A percentile compares a stretch with the other conserved stretches of the same genome.
phyloP scores from a whole-genome alignment of 306 rosid genomes.

The Medicago lupulina region DNA sequence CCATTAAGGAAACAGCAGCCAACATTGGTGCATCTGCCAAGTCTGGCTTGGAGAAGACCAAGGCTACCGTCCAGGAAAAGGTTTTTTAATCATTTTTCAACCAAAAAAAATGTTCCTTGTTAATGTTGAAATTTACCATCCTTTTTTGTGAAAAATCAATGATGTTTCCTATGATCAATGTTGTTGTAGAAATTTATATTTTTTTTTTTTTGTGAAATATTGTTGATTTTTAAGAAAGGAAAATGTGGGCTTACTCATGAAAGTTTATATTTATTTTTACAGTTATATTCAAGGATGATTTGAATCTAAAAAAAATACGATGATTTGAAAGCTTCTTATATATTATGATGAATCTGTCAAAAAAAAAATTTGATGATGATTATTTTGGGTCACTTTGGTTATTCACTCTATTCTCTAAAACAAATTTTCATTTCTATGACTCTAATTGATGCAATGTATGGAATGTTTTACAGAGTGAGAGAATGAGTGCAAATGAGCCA shows the following conservation, averaged over 20 bases:
- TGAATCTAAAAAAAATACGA: no score
- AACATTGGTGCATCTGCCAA: constrained; percentile 78
- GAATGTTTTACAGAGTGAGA: constrained; percentile 50
- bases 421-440: no score
- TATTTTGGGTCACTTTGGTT: background rate
- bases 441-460: background rate
- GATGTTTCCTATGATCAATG: background rate
- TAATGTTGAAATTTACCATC: background rate
- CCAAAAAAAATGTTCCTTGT: no score
- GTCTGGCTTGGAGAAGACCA: constrained; percentile 80
- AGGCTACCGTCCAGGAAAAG: constrained; percentile 78
- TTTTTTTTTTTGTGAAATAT: background rate
- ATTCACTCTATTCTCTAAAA: no score
- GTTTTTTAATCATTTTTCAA: background rate
- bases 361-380: no score
- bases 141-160: no score
- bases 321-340: background rate
- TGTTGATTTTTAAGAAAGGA: background rate
- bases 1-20: constrained; percentile 65
- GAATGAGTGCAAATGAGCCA: constrained; percentile 53
- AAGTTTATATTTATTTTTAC: background rate
- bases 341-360: no score
- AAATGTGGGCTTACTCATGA: background rate
- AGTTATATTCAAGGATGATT: background rate
- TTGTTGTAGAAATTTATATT: background rate